Evolutionary conservation across 2,329 filamentous ascomycete species (phyloP).

Genomic region (Achaetomium macrosporum): DNA sequence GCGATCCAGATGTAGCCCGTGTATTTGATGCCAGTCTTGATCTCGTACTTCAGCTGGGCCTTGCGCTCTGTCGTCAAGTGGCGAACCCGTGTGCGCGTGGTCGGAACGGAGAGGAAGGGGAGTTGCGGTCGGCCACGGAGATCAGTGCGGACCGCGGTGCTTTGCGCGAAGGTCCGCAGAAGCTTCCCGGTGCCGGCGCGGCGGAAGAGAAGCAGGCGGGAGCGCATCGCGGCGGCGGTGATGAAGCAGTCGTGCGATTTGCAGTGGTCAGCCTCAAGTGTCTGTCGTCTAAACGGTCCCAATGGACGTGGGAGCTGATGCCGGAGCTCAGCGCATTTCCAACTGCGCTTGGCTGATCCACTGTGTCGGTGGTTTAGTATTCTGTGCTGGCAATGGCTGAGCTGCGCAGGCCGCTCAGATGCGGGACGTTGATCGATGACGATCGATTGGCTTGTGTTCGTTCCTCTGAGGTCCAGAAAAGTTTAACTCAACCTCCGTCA

Average conservation of each 20-base stretch:
- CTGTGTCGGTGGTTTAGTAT: background rate
- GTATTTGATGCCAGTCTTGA: slow-evolving; percentile 64
- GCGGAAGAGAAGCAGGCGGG: slow-evolving; percentile 34
- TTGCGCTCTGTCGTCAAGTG: slow-evolving; percentile 75
- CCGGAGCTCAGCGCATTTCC: slow-evolving; percentile 3
- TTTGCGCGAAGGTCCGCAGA: slow-evolving; percentile 51
- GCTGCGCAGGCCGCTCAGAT: background rate
- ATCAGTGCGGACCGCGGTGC: slow-evolving; percentile 38
- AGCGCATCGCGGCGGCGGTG: slow-evolving; percentile 32
- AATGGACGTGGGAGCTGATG: background rate
- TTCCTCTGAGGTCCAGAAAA: background rate
- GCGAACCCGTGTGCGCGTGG: slow-evolving; percentile 47
- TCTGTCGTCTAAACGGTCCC: background rate
- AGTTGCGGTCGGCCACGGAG: slow-evolving; percentile 36
- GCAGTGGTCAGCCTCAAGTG: background rate
- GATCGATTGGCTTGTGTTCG: background rate
- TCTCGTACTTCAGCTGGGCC: slow-evolving; percentile 63
- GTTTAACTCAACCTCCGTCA: too few relatives aligned
- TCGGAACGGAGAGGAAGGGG: slow-evolving; percentile 47
- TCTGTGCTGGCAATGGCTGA: background rate
- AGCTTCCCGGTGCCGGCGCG: slow-evolving; percentile 17
- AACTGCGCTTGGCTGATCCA: background rate
- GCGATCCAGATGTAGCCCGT: slow-evolving; percentile 61
- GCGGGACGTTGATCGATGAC: slow-evolving; percentile 9
- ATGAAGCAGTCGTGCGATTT: background rate